Evolutionary conservation across 116 monocot genomes (phyloP), one percentile per base, ranked within the genome.

Genomic region (Zostera marina): DNA sequence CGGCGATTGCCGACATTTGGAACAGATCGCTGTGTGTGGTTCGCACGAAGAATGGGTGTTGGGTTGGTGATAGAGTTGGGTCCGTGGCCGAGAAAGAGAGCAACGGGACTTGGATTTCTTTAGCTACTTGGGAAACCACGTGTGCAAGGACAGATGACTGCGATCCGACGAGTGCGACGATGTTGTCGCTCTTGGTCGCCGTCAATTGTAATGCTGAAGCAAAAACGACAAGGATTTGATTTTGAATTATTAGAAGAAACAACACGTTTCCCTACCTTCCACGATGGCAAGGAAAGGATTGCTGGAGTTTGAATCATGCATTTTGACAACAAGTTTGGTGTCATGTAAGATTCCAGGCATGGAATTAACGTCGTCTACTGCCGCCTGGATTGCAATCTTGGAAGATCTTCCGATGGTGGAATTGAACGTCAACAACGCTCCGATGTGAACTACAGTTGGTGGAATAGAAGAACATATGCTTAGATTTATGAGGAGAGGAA

Each of bases 11-110:
- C 25, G 62, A 14, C 88, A 88, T 88, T 53, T 88, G 88, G 49
- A 74, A 83, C 22, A 66, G 14, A 64, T 88, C 88, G 47, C 75
- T 83, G n/a, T 73, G 79, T 11, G 70, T 63, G 9, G 79, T 77
- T 16, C 88, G 77, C 4, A 88, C 68, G 42, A 88, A 88, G 60
- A 72, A 88, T n/a, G 88, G 88, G 17, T 70, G 77, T 47, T 88
- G 77, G 21, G 83, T 59, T 7, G 80, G 68, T 44, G 70, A 70
- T 2, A 88, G 70, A 11, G 83, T 80, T 1, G 83, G 83, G 40
- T 88, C 88, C 1, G 88, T 83, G 0, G 83, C 85, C 44, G 67
- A 66, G 44, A 80, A 88, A 48, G 88, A 88, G 0, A 88, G 41
- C 0, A 88, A 59, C 51, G 88, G 88, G 17, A 88, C 88, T 55